These are phyloP conservation scores for Fusarium agapanthi DNA, from an alignment of 2,329 filamentous ascomycete genomes.

Conservation along the genomic window DNA sequence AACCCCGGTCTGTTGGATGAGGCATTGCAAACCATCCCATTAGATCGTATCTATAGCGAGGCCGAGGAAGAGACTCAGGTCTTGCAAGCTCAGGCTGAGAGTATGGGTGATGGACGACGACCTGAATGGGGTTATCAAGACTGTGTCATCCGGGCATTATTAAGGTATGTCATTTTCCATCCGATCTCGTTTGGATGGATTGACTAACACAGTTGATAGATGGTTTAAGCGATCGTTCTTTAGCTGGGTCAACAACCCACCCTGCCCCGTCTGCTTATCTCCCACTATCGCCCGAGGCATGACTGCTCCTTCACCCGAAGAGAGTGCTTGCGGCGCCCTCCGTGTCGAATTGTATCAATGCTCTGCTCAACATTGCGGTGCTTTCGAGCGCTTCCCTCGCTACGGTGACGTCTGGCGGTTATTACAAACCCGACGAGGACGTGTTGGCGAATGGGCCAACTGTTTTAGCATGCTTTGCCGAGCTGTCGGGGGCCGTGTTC, in stretches of 20 bases:
- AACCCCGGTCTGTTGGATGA: slow-evolving; percentile 95
- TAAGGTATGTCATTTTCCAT: slow-evolving; percentile 67
- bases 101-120: slow-evolving; percentile 80
- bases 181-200: background rate
- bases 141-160: slow-evolving; percentile 87
- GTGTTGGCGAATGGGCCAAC: slow-evolving; percentile 96
- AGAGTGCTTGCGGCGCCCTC: slow-evolving; percentile 86
- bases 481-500: slow-evolving; percentile 86
- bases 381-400: slow-evolving; percentile 88
- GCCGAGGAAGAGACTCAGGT: slow-evolving; percentile 94
- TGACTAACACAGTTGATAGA: slow-evolving; percentile 39
- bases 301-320: slow-evolving; percentile 86
- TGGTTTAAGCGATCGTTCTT: slow-evolving; percentile 98
- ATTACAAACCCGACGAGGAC: slow-evolving; percentile 84
- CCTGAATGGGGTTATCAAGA: slow-evolving; percentile 98
- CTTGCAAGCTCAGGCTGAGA: slow-evolving; percentile 85
- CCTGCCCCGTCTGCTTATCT: slow-evolving; percentile 81
- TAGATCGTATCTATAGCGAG: slow-evolving; percentile 91
- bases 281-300: slow-evolving; percentile 85
- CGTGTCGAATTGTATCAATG: slow-evolving; percentile 92
- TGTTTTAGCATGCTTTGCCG: slow-evolving; percentile 99
- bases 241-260: slow-evolving; percentile 94
- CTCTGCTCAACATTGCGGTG: slow-evolving; percentile 76
- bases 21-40: slow-evolving; percentile 83
- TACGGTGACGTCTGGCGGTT: slow-evolving; percentile 96